Conservation (phyloP, 1,284 basidiomycete genomes). For the Moesziomyces sp. region DNA sequence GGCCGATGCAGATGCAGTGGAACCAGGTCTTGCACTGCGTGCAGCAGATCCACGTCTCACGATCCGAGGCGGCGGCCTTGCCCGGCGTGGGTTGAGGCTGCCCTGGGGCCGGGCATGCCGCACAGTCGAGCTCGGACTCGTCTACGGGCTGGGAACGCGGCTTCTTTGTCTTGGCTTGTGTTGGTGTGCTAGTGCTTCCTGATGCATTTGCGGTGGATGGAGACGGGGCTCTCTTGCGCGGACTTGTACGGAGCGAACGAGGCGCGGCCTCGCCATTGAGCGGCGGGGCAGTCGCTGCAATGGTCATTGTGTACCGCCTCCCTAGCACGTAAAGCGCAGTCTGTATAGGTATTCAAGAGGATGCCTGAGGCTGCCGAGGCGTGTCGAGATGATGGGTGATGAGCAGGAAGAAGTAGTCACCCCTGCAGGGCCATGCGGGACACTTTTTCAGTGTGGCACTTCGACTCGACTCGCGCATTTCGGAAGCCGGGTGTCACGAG, state of each 20-base stretch:
- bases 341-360: not conserved
- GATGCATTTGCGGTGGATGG: not conserved
- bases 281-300: conserved; percentile 16
- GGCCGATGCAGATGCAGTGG: conserved; percentile 53
- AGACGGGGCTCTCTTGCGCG: conserved; percentile 30
- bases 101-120: conserved; percentile 32
- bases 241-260: conserved; percentile 24
- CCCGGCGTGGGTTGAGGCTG: conserved; percentile 34
- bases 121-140: conserved; percentile 50
- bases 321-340: not conserved
- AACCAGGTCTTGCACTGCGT: conserved; percentile 57
- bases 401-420: not conserved
- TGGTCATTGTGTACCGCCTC: conserved; percentile 23
- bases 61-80: conserved; percentile 41
- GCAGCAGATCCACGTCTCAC: conserved; percentile 57
- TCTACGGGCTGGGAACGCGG: conserved; percentile 30
- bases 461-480: not conserved
- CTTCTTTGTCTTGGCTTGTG: conserved; percentile 14
- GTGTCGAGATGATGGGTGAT: not conserved
- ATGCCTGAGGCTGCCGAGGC: not conserved
- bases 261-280: conserved; percentile 2
- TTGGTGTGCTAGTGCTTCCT: not conserved
- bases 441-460: not conserved
- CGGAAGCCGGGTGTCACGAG: not conserved
- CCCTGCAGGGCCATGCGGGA: too few relatives aligned